Evolutionary conservation across 169 alveolate species (phyloP).

Genomic region (Plasmodium adleri): DNA sequence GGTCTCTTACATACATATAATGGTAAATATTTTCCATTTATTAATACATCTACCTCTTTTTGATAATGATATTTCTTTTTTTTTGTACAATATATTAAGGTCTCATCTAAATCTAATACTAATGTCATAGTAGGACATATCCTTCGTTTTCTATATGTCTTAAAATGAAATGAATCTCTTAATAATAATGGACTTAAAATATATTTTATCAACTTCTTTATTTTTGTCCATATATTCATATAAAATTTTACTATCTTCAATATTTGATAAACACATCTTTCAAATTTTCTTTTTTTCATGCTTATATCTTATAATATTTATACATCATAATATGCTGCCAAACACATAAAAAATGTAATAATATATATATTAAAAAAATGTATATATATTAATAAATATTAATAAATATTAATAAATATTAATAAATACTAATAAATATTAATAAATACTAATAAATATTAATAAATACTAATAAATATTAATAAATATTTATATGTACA

Average conservation of each 20-base stretch:
- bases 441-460: too few relatives aligned
- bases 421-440: too few relatives aligned
- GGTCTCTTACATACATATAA: conserved; percentile 80
- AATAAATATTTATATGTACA: neutral
- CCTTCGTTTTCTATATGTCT: conserved; percentile 43
- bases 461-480: too few relatives aligned
- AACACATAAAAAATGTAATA: neutral
- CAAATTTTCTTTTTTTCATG: conserved; percentile 53
- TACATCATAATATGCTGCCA: neutral
- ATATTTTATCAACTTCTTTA: conserved; percentile 31
- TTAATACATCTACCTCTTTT: conserved; percentile 67
- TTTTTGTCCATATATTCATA: conserved; percentile 34
- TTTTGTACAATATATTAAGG: conserved; percentile 76
- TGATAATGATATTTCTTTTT: conserved; percentile 40
- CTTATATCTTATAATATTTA: conserved; percentile 18
- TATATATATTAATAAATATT: too few relatives aligned
- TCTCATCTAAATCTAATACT: conserved; percentile 85
- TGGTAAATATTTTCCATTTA: conserved; percentile 69
- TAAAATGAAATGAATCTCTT: conserved; percentile 19
- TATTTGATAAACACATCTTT: conserved; percentile 44
- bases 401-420: too few relatives aligned
- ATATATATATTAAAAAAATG: neutral
- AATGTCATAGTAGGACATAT: conserved; percentile 75
- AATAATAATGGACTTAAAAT: conserved; percentile 5
- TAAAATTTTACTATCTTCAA: conserved; percentile 33